Evolutionary conservation across 441 rosid genomes (phyloP), one percentile per base, ranked within the genome.

Genomic region (Euphorbia schlechtendalii): DNA sequence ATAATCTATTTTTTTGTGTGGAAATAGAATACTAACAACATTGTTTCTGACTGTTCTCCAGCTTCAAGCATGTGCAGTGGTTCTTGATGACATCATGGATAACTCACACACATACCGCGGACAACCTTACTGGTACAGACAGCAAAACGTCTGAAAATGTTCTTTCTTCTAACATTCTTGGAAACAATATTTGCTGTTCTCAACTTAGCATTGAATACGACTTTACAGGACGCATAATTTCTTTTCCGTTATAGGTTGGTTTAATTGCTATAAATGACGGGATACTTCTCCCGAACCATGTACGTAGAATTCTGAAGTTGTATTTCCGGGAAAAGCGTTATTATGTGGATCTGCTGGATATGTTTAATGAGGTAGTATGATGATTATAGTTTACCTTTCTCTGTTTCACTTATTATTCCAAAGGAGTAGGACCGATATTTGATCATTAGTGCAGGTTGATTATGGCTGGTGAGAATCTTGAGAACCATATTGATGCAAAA

Each of bases 71-170:
- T 79, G 68, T 55, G 78, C 74, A 59, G 78, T 81, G 61, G 78
- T 83, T 76, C 69, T 77, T 61, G 88, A 83, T 28, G 88, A 83
- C 60, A 83, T 83, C 49, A 76, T 81, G 83, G 88, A 83, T 51
- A 62, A 59, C 61, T 83, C 87, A 52, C 78, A 77, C 36, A 76
- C 78, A 56, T 81, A 84, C n/a, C 84, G 88, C 60, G 81, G 82
- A 60, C 84, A 76, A 53, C 82, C 85, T 69, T 79, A 84, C 73
- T 83, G 87, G 87, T 83, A 69, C 70, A 83, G 83, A 71, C 54
- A 67, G 22, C 83, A 84, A 40, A 62, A 81, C 77, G 87, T 81
- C 22, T 20, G 69, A 66, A 61, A 51, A 1, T 15, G n/a, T 24
- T 49, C 45, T 41, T 54, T 58, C 45, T 38, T 30, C 46, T 8